These are phyloP conservation scores for Rhododendron ferrugineum DNA, from an alignment of 148 eudicot species.

Conservation along the genomic window DNA sequence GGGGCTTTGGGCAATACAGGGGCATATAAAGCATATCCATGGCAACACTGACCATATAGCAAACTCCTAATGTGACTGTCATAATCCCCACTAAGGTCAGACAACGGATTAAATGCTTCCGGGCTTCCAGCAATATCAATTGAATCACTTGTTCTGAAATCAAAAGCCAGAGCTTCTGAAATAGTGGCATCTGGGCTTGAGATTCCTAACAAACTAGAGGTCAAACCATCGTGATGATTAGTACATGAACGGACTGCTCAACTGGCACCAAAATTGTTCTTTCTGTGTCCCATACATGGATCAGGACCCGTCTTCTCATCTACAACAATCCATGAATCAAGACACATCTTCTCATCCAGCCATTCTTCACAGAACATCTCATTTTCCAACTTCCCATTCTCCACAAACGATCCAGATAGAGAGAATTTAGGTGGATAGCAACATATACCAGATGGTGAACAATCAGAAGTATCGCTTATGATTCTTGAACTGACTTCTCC, in stretches of 20 bases:
- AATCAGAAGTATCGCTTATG: background rate
- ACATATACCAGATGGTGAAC: slow-evolving; percentile 12
- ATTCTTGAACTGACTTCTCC: slow-evolving; percentile 6
- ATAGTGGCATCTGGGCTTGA: slow-evolving; percentile 15
- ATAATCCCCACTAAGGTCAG: slow-evolving; percentile 9
- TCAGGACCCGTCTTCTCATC: slow-evolving; percentile 16
- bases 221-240: slow-evolving; percentile 12
- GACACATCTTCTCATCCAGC: background rate
- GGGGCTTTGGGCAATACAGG: slow-evolving; percentile 14
- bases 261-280: background rate
- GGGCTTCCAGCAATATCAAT: slow-evolving; percentile 22
- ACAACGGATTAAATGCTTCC: slow-evolving; percentile 31
- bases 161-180: slow-evolving; percentile 22
- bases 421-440: slow-evolving; percentile 1
- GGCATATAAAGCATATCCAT: slow-evolving; percentile 19
- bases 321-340: background rate
- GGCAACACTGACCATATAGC: slow-evolving; percentile 34
- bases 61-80: slow-evolving; percentile 16
- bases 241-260: slow-evolving; percentile 9
- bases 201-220: slow-evolving; percentile 13
- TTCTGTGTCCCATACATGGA: slow-evolving; percentile 7
- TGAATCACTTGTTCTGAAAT: slow-evolving; percentile 20
- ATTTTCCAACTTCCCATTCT: slow-evolving; percentile 9
- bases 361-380: background rate
- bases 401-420: slow-evolving; percentile 8